These are phyloP conservation scores for Flaveria robusta DNA, from an alignment of 129 eudicot genomes.

Conservation along the genomic window DNA sequence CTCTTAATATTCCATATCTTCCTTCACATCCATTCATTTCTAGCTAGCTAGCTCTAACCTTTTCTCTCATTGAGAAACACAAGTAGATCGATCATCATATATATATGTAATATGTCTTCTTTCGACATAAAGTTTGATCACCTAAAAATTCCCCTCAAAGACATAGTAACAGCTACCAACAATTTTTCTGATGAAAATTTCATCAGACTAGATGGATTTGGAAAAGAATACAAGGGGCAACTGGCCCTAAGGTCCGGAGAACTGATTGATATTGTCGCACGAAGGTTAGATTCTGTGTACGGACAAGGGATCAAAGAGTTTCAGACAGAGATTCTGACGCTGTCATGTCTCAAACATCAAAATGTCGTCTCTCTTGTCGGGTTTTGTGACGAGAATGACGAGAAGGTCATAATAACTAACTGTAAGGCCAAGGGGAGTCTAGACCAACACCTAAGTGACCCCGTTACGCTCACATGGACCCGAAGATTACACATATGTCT, in stretches of 20 bases:
- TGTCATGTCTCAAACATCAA: neutral
- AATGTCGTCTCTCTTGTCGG: constrained; percentile 14
- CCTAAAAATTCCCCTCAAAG: neutral
- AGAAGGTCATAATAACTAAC: neutral
- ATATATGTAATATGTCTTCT: neutral
- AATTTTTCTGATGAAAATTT: neutral
- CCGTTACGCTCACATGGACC: constrained; percentile 18
- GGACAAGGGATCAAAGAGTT: neutral
- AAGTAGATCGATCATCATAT: neutral
- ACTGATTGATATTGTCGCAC: neutral
- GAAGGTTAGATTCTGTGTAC: neutral
- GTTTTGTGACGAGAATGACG: neutral
- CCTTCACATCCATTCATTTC: neutral
- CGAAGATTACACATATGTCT: constrained; percentile 18
- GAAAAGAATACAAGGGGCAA: neutral
- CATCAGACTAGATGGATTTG: neutral
- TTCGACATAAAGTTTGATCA: neutral
- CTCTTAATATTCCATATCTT: too few species aligned
- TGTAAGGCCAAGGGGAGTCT: neutral
- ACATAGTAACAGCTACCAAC: neutral
- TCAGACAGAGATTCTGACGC: neutral
- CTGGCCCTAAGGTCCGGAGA: neutral
- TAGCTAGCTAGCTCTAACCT: neutral
- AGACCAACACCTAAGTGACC: neutral
- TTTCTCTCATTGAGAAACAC: neutral